These are phyloP conservation scores for Boletus austroedulis DNA, from an alignment of 1,284 basidiomycete genomes.

Conservation along the genomic window DNA sequence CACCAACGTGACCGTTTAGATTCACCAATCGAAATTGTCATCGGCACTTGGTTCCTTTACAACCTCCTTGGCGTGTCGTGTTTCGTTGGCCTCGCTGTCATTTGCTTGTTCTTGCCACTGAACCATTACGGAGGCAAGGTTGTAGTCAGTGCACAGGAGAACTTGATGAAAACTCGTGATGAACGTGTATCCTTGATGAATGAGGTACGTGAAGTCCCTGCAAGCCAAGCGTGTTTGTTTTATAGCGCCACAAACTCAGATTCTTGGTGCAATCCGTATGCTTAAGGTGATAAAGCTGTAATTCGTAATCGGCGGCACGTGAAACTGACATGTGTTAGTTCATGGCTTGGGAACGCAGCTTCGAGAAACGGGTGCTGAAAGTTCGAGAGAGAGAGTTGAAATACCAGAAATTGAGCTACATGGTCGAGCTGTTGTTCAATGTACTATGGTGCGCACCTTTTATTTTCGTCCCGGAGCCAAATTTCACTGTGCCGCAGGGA, in stretches of 20 bases:
- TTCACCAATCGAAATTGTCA: constrained; percentile 82
- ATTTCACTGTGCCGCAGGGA: constrained; percentile 46
- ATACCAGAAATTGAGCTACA: constrained; percentile 83
- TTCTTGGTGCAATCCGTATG: constrained; percentile 89
- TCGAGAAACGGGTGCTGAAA: constrained; percentile 73
- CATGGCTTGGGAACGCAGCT: constrained; percentile 94
- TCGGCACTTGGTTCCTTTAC: constrained; percentile 81
- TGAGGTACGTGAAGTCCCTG: constrained; percentile 48
- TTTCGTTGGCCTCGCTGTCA: constrained; percentile 80
- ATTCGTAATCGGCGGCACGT: background rate
- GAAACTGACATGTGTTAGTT: constrained; percentile 49
- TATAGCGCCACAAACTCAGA: constrained; percentile 38
- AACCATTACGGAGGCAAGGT: constrained; percentile 87
- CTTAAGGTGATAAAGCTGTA: constrained; percentile 57
- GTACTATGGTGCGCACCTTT: constrained; percentile 61
- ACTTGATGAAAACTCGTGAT: constrained; percentile 89
- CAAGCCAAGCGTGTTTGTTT: background rate
- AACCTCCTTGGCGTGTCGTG: constrained; percentile 77
- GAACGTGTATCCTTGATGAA: constrained; percentile 91
- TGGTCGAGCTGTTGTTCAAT: constrained; percentile 80
- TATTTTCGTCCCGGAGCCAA: constrained; percentile 9
- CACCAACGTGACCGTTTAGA: constrained; percentile 44
- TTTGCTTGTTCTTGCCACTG: constrained; percentile 80
- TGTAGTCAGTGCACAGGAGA: constrained; percentile 82
- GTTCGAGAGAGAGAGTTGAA: constrained; percentile 79